Base-by-base conservation (phyloP, 768 basidiomycete species). In the Russula sp. region DNA sequence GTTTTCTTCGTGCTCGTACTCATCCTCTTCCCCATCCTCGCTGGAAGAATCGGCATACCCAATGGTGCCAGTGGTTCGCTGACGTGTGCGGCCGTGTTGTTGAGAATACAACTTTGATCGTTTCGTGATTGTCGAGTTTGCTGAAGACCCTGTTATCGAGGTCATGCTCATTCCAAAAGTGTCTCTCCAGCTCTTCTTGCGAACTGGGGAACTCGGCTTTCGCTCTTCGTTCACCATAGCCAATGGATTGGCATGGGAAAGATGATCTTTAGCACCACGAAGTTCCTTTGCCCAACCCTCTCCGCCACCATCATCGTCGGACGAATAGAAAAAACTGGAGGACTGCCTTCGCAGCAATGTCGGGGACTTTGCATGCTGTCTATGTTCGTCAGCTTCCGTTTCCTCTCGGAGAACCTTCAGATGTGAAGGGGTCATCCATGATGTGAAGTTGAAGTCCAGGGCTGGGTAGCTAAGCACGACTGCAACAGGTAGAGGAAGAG, bases 391-490 rank as follows among this genome's bases (percentile, higher is more conserved):
- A 1, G 66, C 66, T 55, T 68, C 67, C 1, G 67, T 68, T 55
- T 98, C 95, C 3, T 88, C 84, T 57, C 89, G 84, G 14, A 98
- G 78, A 34, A 96, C 88, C 5, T 84, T 86, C 60, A 98, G 79
- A 73, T 98, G 86, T 20, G 82, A 82, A 9, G 86, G 85, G 0
- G 89, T 82, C 92, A 94, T 94, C 96, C 96, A 98, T 22, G 94
- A 96, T 0, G 93, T 94, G 70, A 96, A 98, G 73, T 98, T 98
- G 78, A 99, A 98, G 73, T 98, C 95, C 50, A 98, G 81, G 31
- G 89, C 90, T 0, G 95, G 84, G 74, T 98, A 99, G 68, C 85
- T 92, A 58, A 96, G 82, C 34, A 97, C 86, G 62, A 98, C 79
- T 1, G 90, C 89, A 44, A 88, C 75, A 1, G 97, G 97, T 18